These are phyloP conservation scores for Fusarium chuoi DNA, from an alignment of 2,329 filamentous ascomycete genomes.

Conservation along the genomic window DNA sequence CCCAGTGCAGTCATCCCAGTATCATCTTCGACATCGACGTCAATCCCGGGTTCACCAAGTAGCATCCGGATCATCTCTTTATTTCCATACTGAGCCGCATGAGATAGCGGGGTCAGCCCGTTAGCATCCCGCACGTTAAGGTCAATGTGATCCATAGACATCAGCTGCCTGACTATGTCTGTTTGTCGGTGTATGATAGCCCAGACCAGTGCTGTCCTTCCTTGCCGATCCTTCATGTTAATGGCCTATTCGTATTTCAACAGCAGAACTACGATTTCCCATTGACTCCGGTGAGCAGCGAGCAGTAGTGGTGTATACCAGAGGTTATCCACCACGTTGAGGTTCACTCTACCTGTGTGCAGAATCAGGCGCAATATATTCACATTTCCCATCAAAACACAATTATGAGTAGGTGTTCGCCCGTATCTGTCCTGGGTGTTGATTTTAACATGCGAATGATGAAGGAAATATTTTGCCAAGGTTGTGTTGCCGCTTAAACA, in stretches of 20 bases:
- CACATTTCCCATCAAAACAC: background rate
- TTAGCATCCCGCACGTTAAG: too few species aligned
- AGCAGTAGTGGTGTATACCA: background rate
- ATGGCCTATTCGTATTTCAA: fast-evolving
- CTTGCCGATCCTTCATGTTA: background rate
- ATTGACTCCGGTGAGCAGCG: background rate
- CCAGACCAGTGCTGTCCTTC: background rate
- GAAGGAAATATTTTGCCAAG: background rate
- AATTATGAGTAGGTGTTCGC: background rate
- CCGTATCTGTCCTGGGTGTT: background rate
- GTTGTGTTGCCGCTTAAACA: background rate
- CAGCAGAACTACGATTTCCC: background rate
- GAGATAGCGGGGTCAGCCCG: too few species aligned
- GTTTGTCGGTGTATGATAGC: fast-evolving
- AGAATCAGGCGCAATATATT: background rate
- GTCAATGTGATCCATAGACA: background rate
- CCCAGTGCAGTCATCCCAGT: background rate
- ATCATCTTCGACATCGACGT: background rate
- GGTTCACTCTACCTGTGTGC: fast-evolving
- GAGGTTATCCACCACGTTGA: background rate
- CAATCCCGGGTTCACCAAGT: background rate
- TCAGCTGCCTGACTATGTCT: background rate
- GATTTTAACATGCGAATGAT: fast-evolving
- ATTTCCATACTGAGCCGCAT: too few species aligned
- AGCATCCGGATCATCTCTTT: background rate